Percentiles rank a stretch among this genome's conserved stretches.
Evolutionary conservation across 2,329 filamentous ascomycete genomes (phyloP).

Genomic region (Passalora sequoiae): DNA sequence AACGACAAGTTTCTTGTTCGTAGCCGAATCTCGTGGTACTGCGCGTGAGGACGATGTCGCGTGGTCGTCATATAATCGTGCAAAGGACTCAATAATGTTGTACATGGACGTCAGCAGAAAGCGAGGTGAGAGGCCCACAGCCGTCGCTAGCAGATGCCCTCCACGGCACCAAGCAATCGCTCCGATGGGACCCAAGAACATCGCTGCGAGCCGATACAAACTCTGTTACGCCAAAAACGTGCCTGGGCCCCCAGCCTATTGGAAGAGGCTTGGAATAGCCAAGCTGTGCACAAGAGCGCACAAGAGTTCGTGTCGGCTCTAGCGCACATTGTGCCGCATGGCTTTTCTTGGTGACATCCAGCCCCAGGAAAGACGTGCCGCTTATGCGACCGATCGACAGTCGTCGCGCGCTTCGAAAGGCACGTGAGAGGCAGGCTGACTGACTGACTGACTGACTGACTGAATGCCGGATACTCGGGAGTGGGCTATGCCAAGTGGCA

Average conservation of each 20-base stretch:
- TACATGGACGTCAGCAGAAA: background rate
- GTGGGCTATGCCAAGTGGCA: background rate
- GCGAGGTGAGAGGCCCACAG: background rate
- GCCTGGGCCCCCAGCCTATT: conserved; percentile 8
- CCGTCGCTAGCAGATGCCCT: background rate
- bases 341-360: conserved; percentile 9
- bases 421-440: conserved; percentile 7
- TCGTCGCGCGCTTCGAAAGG: background rate
- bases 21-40: background rate
- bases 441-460: too few relatives aligned
- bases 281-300: conserved; percentile 19
- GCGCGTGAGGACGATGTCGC: too few relatives aligned
- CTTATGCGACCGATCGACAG: conserved; percentile 13
- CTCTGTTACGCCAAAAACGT: conserved; percentile 16
- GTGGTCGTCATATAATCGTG: too few relatives aligned
- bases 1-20: background rate
- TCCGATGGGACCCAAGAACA: conserved; percentile 9
- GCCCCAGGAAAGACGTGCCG: conserved; percentile 8
- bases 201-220: conserved; percentile 12
- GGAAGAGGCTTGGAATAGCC: conserved; percentile 13
- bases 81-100: background rate
- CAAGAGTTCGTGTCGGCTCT: conserved; percentile 16
- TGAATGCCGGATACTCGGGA: background rate
- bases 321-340: conserved; percentile 14
- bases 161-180: background rate